These are phyloP conservation scores for Debaryomyces tyrocola DNA, from an alignment of 805 yeast genomes.

Conservation along the genomic window DNA sequence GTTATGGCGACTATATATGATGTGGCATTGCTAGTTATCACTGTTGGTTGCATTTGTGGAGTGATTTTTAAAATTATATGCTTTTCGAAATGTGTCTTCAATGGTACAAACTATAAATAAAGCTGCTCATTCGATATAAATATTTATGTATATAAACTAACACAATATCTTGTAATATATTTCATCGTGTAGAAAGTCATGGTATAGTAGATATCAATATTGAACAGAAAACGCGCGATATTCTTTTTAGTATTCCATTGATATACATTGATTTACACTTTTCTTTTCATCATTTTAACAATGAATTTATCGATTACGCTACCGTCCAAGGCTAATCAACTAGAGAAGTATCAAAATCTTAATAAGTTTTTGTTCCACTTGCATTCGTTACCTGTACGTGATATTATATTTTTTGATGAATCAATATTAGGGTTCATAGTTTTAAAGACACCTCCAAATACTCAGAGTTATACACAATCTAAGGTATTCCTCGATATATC, in stretches of 20 bases:
- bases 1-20: constrained; percentile 65
- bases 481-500: constrained; percentile 18
- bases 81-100: too few relatives aligned
- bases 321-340: constrained; percentile 3
- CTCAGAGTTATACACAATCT: constrained; percentile 4
- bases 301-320: constrained; percentile 8
- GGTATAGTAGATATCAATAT: too few relatives aligned
- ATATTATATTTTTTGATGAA: constrained; percentile 34
- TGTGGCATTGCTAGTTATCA: constrained; percentile 46
- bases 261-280: background rate
- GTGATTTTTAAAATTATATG: constrained; percentile 14
- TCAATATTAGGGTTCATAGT: constrained; percentile 26
- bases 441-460: constrained; percentile 9
- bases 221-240: too few relatives aligned
- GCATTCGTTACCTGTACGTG: constrained; percentile 6
- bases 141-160: too few relatives aligned
- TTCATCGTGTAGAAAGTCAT: too few relatives aligned
- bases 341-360: background rate
- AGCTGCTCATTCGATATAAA: too few relatives aligned
- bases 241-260: too few relatives aligned
- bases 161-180: too few relatives aligned
- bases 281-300: background rate
- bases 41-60: constrained; percentile 34
- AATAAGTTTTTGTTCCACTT: constrained; percentile 1
- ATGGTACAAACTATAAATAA: too few relatives aligned